Percentiles rank a stretch among this genome's conserved stretches.
These are phyloP conservation scores for Parastagonospora avenae DNA, from an alignment of 2,329 filamentous ascomycete species.

Conservation along the genomic window DNA sequence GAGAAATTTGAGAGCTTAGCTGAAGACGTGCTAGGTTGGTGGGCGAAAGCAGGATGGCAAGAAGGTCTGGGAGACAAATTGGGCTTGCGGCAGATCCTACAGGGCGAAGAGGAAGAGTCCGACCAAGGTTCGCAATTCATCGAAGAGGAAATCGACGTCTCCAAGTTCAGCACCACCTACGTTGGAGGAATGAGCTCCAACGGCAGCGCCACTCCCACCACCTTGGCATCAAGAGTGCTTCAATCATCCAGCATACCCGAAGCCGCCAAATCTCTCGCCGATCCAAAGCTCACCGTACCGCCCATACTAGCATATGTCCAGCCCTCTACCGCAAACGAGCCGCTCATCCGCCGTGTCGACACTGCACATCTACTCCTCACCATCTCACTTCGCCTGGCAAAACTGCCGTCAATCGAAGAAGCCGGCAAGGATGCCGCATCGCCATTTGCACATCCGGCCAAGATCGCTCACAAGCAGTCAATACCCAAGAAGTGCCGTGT, in stretches of 20 bases:
- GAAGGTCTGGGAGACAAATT: conserved; percentile 78
- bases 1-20: conserved; percentile 84
- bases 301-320: conserved; percentile 85
- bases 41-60: conserved; percentile 95
- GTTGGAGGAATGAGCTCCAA: conserved; percentile 30
- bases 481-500: conserved; percentile 83
- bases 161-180: conserved; percentile 58
- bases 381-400: conserved; percentile 84
- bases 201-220: conserved; percentile 12
- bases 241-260: conserved; percentile 35
- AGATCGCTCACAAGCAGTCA: conserved; percentile 82
- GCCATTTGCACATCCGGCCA: conserved; percentile 76
- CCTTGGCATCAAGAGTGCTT: conserved; percentile 46
- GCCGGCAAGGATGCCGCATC: conserved; percentile 59
- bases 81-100: conserved; percentile 69
- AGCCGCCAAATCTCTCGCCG: conserved; percentile 32
- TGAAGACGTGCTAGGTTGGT: conserved; percentile 92
- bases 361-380: conserved; percentile 80
- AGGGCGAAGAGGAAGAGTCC: conserved; percentile 50
- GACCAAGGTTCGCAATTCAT: conserved; percentile 41
- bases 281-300: conserved; percentile 61
- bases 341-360: conserved; percentile 85
- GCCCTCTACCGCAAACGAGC: conserved; percentile 60
- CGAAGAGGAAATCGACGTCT: conserved; percentile 61
- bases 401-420: conserved; percentile 74